Conservation (phyloP, 257 asterid species). For the Nicotiana obtusifolia region DNA sequence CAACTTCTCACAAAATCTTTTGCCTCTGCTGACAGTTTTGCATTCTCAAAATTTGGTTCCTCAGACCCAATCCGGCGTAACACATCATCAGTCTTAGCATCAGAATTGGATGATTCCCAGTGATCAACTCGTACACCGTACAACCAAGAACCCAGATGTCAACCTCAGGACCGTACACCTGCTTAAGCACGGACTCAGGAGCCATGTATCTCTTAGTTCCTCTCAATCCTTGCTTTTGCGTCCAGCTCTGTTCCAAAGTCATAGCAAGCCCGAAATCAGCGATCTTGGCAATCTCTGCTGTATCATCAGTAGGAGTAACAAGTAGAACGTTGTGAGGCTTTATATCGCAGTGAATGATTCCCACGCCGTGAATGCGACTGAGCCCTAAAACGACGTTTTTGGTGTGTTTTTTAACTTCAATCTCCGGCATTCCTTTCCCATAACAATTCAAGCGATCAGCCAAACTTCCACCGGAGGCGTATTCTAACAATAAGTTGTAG, state of each 20-base stretch:
- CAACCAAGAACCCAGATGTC: conserved; percentile 23
- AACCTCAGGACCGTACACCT: not conserved
- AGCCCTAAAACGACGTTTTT: not conserved
- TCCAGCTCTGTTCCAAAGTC: not conserved
- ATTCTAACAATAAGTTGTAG: conserved; percentile 1
- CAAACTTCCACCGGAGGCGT: conserved; percentile 9
- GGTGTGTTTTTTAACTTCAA: not conserved
- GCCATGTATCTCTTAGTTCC: conserved; percentile 17
- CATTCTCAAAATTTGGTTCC: not conserved
- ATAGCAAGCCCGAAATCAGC: conserved; percentile 7
- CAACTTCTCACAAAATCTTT: conserved; percentile 10
- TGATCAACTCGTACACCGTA: conserved; percentile 13
- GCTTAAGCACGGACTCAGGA: not conserved
- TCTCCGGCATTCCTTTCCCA: not conserved
- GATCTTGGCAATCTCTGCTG: not conserved
- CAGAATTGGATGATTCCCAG: not conserved
- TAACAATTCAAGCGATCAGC: not conserved
- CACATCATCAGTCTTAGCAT: not conserved
- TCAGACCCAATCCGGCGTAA: not conserved
- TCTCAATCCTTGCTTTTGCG: not conserved
- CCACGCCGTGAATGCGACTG: not conserved
- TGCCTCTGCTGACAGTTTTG: not conserved
- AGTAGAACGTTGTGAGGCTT: conserved; percentile 16
- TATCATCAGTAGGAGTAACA: not conserved
- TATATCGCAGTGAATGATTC: conserved; percentile 9